Conservation (phyloP, 352 stramenopile species). For the Pythium scleroteichum region DNA sequence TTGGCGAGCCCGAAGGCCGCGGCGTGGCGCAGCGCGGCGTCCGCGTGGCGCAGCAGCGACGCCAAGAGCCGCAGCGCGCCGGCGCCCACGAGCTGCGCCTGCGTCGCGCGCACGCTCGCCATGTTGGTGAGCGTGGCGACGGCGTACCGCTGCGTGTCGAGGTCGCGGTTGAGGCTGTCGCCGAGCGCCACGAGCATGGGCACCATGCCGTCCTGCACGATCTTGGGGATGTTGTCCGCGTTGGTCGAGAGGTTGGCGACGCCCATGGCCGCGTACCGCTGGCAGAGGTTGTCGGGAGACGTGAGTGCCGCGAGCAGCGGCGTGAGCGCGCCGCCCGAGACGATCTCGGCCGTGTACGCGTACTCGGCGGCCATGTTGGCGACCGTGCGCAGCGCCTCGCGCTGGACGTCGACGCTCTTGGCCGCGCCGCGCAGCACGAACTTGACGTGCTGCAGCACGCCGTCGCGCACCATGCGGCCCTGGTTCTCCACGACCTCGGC, state of each 20-base stretch:
- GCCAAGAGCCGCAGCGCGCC: constrained; percentile 73
- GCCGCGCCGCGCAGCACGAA: constrained; percentile 79
- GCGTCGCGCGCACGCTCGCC: constrained; percentile 79
- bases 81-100: constrained; percentile 81
- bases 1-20: constrained; percentile 93
- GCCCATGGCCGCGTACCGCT: constrained; percentile 94
- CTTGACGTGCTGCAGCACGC: constrained; percentile 95
- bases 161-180: constrained; percentile 82
- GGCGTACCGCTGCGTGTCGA: constrained; percentile 93
- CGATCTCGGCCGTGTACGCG: constrained; percentile 91
- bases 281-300: constrained; percentile 91
- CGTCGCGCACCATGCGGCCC: constrained; percentile 93
- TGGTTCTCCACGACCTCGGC: constrained; percentile 95
- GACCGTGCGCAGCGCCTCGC: constrained; percentile 92
- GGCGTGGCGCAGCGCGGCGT: constrained; percentile 87
- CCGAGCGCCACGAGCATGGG: constrained; percentile 87
- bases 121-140: constrained; percentile 94
- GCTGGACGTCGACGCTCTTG: constrained; percentile 92
- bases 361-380: constrained; percentile 96
- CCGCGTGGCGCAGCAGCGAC: constrained; percentile 70
- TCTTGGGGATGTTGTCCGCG: constrained; percentile 86
- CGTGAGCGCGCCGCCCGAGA: constrained; percentile 87
- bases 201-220: constrained; percentile 90
- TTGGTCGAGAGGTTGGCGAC: constrained; percentile 96
- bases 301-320: constrained; percentile 89